Evolutionary conservation across 108 stramenopile species (phyloP).

Genomic region (Discostella pseudostelligera): DNA sequence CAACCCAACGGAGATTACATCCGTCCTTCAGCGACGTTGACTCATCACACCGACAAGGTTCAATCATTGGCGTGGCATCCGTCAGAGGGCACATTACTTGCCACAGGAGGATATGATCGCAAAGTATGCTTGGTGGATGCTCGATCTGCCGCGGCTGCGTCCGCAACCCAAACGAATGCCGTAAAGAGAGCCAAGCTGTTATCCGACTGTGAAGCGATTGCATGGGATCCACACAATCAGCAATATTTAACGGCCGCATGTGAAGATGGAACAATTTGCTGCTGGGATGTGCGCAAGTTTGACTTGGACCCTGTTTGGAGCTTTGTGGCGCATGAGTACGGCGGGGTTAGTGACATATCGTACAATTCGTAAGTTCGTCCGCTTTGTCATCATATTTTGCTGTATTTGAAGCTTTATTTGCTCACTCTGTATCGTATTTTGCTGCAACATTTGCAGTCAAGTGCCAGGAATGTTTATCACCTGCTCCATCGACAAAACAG

Average conservation of each 20-base stretch:
- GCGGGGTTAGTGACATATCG: slow-evolving; percentile 83
- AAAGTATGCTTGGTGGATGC: slow-evolving; percentile 87
- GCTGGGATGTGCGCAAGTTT: slow-evolving; percentile 94
- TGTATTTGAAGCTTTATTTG: slow-evolving; percentile 5
- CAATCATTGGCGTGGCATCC: slow-evolving; percentile 94
- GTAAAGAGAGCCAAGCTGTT: slow-evolving; percentile 67
- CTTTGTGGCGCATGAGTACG: slow-evolving; percentile 84
- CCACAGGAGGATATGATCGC: slow-evolving; percentile 90
- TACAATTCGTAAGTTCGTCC: slow-evolving; percentile 81
- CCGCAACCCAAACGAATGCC: slow-evolving; percentile 18
- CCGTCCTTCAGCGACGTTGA: slow-evolving; percentile 73
- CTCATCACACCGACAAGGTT: slow-evolving; percentile 96
- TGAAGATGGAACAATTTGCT: slow-evolving; percentile 88
- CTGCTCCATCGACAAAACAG: slow-evolving; percentile 87
- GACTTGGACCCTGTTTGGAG: slow-evolving; percentile 79
- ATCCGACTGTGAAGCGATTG: slow-evolving; percentile 81
- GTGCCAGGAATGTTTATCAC: slow-evolving; percentile 92
- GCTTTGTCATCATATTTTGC: slow-evolving; percentile 10
- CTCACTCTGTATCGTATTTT: neutral
- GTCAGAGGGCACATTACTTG: slow-evolving; percentile 87
- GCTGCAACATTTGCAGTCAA: slow-evolving; percentile 26
- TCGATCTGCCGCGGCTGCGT: slow-evolving; percentile 36
- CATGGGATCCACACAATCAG: slow-evolving; percentile 87
- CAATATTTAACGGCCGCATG: slow-evolving; percentile 81
- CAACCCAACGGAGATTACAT: slow-evolving; percentile 51